Evolutionary conservation across 352 stramenopile genomes (phyloP), one percentile per base, ranked within the genome.

Genomic region (Thalassiosira delicatula): DNA sequence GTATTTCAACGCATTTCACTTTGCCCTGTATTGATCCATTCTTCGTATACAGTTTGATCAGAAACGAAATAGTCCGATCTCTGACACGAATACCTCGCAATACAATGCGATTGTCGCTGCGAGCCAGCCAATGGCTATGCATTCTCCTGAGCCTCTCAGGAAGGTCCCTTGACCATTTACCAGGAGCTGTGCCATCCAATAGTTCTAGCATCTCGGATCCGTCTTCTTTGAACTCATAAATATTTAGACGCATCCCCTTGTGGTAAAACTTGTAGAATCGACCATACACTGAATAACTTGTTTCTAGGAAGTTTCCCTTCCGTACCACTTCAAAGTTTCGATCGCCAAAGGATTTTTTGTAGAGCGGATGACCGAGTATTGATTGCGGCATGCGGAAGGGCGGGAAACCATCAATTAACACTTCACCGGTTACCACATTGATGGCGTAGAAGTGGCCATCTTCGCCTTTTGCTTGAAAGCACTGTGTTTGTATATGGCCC

Each of bases 381-480:
- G 37, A 66, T 60, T 27, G 17, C 56, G 83, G 83, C 30, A 89
- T 57, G 14, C 54, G 62, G 46, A 44, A 78, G 11, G 83, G 83
- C 32, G 83, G 83, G 59, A 81, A 19, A 27, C 83, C 83, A 77
- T 89, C 69, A 11, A 87, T 82, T 9, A 89, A 68, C 17, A 89
- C 67, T 67, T 74, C 82, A 35, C 83, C 83, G 68, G 67, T 74
- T 8, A 89, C 37, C 9, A 87, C 5, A 65, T 88, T 85, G 33
- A 89, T 77, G 40, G 23, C 17, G 59, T 89, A 89, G 25, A 53
- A 53, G 27, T 30, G 42, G 19, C 66, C 66, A 40, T 84, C 63
- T 62, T 56, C 71, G 42, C 35, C 12, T 72, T 27, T 70, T 42
- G 65, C 33, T 40, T 60, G 1, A 32, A 81, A 83, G 37, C 68